Evolutionary conservation across 768 basidiomycete species (phyloP).

Genomic region (Coprinellus aureogranulatus): DNA sequence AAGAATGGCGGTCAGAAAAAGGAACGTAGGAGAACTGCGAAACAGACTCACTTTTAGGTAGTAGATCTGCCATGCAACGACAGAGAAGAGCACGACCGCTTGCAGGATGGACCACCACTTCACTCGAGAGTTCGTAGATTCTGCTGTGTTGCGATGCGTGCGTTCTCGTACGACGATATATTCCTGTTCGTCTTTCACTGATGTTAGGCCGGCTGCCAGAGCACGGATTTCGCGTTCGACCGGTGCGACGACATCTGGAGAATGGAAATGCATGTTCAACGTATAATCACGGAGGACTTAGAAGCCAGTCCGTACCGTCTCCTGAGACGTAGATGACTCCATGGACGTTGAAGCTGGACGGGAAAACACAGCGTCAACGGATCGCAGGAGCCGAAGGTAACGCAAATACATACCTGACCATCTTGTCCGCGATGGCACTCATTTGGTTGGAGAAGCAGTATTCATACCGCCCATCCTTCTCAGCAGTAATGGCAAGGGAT

Average conservation of each 20-base stretch:
- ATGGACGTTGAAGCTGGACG: conserved; percentile 86
- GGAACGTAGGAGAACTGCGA: not conserved
- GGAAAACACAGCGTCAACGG: too few species aligned
- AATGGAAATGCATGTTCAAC: conserved; percentile 1
- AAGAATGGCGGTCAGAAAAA: not conserved
- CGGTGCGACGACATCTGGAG: conserved; percentile 79
- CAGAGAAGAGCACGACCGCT: conserved; percentile 77
- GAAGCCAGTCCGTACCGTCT: conserved; percentile 54
- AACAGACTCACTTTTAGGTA: conserved; percentile 73
- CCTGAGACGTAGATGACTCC: conserved; percentile 93
- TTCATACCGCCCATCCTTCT: conserved; percentile 82
- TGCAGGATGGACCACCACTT: conserved; percentile 99
- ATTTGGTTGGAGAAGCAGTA: conserved; percentile 99
- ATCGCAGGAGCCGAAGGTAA: not conserved
- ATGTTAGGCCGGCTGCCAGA: conserved; percentile 73
- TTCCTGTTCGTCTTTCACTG: conserved; percentile 98
- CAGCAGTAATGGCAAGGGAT: conserved; percentile 81
- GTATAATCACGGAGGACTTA: not conserved
- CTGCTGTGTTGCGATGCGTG: conserved; percentile 90
- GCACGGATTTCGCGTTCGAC: conserved; percentile 93
- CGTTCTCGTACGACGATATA: conserved; percentile 94
- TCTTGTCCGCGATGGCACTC: conserved; percentile 94
- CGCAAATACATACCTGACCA: conserved; percentile 66
- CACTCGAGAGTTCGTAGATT: conserved; percentile 90
- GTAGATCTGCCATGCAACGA: conserved; percentile 97